phyloP scores from a whole-genome alignment of 2,329 filamentous ascomycete genomes.

The Alternaria consortialis region DNA sequence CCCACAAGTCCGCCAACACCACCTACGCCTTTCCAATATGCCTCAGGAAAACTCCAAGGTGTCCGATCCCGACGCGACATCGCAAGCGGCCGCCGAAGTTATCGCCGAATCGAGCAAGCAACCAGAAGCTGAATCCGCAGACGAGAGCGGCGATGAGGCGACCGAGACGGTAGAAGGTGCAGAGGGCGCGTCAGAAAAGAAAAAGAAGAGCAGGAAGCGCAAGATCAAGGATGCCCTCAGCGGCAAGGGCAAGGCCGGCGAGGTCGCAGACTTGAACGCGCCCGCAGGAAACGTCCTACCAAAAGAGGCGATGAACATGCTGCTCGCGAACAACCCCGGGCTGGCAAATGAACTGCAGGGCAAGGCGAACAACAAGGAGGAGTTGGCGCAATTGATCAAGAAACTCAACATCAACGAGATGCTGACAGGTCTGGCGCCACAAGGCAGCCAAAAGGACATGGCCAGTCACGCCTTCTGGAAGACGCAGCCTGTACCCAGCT shows the following conservation, averaged over 20 bases:
- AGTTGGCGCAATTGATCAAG: slow-evolving; percentile 61
- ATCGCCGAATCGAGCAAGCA: slow-evolving; percentile 46
- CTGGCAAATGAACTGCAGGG: slow-evolving; percentile 49
- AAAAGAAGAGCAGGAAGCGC: slow-evolving; percentile 72
- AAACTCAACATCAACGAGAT: slow-evolving; percentile 74
- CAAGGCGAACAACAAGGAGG: slow-evolving; percentile 39
- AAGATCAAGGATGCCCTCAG: slow-evolving; percentile 61
- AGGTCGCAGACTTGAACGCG: slow-evolving; percentile 35
- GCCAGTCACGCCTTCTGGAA: slow-evolving; percentile 98
- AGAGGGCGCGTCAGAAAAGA: slow-evolving; percentile 61
- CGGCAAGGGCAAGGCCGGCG: slow-evolving; percentile 45
- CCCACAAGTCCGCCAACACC: slow-evolving; percentile 24
- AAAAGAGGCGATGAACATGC: slow-evolving; percentile 49
- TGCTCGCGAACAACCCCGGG: slow-evolving; percentile 51
- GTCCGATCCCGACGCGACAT: slow-evolving; percentile 62
- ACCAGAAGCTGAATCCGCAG: slow-evolving; percentile 38
- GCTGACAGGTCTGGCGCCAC: slow-evolving; percentile 77
- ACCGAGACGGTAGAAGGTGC: slow-evolving; percentile 49
- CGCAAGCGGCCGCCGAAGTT: slow-evolving; percentile 57
- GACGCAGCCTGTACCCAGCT: slow-evolving; percentile 92
- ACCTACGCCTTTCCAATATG: slow-evolving; percentile 30
- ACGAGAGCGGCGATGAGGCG: slow-evolving; percentile 47
- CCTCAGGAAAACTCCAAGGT: slow-evolving; percentile 68
- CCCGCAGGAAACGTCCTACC: slow-evolving; percentile 44
- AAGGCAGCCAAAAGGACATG: slow-evolving; percentile 96